Evolutionary conservation across 257 asterid species (phyloP).

Genomic region (Solanum chiquidenum): DNA sequence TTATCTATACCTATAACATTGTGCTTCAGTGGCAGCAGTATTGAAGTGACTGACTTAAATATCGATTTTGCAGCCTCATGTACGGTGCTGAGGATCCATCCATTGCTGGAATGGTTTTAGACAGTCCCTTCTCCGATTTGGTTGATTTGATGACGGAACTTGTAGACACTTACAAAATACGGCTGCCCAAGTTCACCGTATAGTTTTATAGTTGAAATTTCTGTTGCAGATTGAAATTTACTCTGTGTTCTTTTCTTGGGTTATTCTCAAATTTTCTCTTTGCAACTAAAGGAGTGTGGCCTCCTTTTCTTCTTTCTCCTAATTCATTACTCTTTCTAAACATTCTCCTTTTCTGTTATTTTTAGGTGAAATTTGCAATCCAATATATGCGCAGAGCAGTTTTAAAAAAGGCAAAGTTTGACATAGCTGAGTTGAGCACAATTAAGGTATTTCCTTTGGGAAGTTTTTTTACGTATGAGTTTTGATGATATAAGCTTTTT

Average conservation of each 20-base stretch:
- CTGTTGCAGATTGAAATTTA: neutral
- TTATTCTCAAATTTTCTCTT: neutral
- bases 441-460: constrained; percentile 46
- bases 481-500: neutral
- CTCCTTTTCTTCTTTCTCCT: neutral
- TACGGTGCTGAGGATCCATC: constrained; percentile 98
- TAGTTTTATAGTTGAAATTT: constrained; percentile 8
- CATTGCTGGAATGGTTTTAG: constrained; percentile 95
- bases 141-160: constrained; percentile 95
- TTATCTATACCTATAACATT: neutral
- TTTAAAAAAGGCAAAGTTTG: constrained; percentile 80
- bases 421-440: constrained; percentile 66
- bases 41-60: neutral
- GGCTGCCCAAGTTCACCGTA: constrained; percentile 90
- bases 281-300: neutral
- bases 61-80: constrained; percentile 64
- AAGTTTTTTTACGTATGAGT: neutral
- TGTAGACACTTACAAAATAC: constrained; percentile 83
- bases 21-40: neutral
- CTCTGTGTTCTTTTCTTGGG: neutral
- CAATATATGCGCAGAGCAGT: constrained; percentile 81
- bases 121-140: constrained; percentile 92
- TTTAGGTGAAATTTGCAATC: constrained; percentile 81
- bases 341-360: neutral
- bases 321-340: neutral